These are phyloP conservation scores for Trichoderma endophyticum DNA, from an alignment of 2,329 filamentous ascomycete species.

Conservation along the genomic window DNA sequence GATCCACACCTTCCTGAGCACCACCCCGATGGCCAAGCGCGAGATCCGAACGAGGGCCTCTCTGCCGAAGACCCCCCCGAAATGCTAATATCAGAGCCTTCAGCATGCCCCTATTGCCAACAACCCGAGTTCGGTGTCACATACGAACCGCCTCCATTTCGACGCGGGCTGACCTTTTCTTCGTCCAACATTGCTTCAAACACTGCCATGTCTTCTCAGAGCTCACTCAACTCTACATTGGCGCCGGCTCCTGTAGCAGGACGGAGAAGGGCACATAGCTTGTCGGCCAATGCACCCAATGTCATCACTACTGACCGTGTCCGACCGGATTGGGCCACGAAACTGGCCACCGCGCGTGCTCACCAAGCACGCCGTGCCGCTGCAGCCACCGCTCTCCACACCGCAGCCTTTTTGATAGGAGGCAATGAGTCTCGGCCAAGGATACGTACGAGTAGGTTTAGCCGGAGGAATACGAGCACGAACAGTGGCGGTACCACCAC, in stretches of 20 bases:
- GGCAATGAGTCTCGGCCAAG: conserved; percentile 53
- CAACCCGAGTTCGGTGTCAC: conserved; percentile 96
- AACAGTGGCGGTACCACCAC: conserved; percentile 31
- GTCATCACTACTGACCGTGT: conserved; percentile 92
- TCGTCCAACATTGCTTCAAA: conserved; percentile 38
- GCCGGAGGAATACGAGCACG: conserved; percentile 51
- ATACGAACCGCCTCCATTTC: conserved; percentile 85
- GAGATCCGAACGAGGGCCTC: conserved; percentile 35
- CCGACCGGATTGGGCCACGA: conserved; percentile 90
- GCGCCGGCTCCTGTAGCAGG: conserved; percentile 41
- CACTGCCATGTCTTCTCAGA: conserved; percentile 82
- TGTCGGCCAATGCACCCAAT: conserved; percentile 78
- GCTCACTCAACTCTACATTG: conserved; percentile 65
- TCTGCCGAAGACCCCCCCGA: conserved; percentile 53
- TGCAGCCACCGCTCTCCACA: conserved; percentile 89
- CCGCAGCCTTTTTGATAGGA: conserved; percentile 87
- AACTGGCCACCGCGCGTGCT: conserved; percentile 77
- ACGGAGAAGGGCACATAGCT: conserved; percentile 51
- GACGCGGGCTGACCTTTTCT: conserved; percentile 73
- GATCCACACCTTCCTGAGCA: conserved; percentile 89
- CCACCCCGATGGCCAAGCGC: conserved; percentile 46
- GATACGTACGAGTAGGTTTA: conserved; percentile 49
- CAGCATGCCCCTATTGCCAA: conserved; percentile 91
- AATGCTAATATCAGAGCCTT: conserved; percentile 83
- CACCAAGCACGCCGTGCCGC: conserved; percentile 84